phyloP scores from a whole-genome alignment of 23 red algal species.

The Gracilariopsis chorda region DNA sequence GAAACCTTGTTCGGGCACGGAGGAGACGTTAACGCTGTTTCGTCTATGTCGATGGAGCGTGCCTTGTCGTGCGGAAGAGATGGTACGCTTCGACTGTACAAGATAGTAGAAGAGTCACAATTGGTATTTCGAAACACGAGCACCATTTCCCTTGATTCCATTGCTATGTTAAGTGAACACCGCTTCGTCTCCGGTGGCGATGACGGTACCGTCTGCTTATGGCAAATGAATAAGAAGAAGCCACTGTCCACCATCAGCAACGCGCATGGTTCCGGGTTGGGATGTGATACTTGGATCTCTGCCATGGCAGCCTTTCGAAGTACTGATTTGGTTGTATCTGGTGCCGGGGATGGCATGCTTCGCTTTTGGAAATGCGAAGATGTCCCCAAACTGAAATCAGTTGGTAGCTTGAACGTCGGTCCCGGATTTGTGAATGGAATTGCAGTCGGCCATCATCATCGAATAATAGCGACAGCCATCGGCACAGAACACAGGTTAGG shows the following conservation, averaged over 20 bases:
- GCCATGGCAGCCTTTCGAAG: conserved; percentile 47
- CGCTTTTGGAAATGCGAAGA: conserved; percentile 76
- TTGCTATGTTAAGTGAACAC: conserved; percentile 66
- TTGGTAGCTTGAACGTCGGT: conserved; percentile 24
- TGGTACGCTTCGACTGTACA: conserved; percentile 87
- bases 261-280: conserved; percentile 47
- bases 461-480: conserved; percentile 53
- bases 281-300: conserved; percentile 63
- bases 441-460: conserved; percentile 8
- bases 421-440: conserved; percentile 87
- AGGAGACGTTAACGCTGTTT: conserved; percentile 54
- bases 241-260: conserved; percentile 48
- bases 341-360: conserved; percentile 67
- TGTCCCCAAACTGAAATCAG: neutral
- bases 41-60: conserved; percentile 52
- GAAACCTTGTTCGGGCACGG: conserved; percentile 91
- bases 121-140: conserved; percentile 74
- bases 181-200: conserved; percentile 85
- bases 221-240: conserved; percentile 81
- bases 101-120: conserved; percentile 86
- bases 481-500: conserved; percentile 92
- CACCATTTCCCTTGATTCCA: conserved; percentile 70
- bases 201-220: conserved; percentile 77
- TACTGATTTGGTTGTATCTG: conserved; percentile 63
- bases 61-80: conserved; percentile 77